Evolutionary conservation across 192 early-diverging fungal genomes (phyloP), one percentile per base, ranked within the genome.

Genomic region (Coemansia asiatica): DNA sequence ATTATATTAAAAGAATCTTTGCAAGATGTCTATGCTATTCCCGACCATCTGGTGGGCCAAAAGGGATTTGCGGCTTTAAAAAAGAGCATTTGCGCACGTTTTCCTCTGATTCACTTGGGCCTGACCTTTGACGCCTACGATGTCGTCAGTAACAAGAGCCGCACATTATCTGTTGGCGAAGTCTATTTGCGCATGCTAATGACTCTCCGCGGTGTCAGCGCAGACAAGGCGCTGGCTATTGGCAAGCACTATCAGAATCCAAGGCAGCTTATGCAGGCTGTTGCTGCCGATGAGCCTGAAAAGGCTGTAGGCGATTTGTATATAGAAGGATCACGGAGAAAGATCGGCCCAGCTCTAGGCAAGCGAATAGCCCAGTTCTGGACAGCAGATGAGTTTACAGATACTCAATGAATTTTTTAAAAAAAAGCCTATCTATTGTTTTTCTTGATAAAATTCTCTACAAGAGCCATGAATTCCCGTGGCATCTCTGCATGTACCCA

Each of bases 401-500:
- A 23, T 22, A 26, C 56, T 1, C 23, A 28, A 16, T 23, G 16
- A 22, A 19, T 13, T 6, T 53, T 53, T 13, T 23, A 53, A 22
- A 23, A 22, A 22, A 23, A 53, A 15, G 25, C 1, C 22, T 27
- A 44, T 53, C 13, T 26, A 6, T 53, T 22, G 33, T 57, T 57
- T 57, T 21, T 57, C 4, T 22, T 57, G 16, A 81, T 67, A 81
- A 90, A 90, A 7, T 74, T 75, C 0, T 71, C 80, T 0, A 91
- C 85, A 1, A 86, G 40, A 6, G 75, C 60, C 50, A 86, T 63
- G 62, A 91, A 91, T 62, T 89, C 88, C 4, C 79, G 72, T 22
- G 90, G 89, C 67, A 83, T 89, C 70, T 91, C 87, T 0, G 89
- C 84, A 72, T 91, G 90, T n/a, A 89, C 89, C 96, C 96, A 98